These are phyloP conservation scores for Cynara cardunculus DNA, from an alignment of 129 eudicot species.

Conservation along the genomic window DNA sequence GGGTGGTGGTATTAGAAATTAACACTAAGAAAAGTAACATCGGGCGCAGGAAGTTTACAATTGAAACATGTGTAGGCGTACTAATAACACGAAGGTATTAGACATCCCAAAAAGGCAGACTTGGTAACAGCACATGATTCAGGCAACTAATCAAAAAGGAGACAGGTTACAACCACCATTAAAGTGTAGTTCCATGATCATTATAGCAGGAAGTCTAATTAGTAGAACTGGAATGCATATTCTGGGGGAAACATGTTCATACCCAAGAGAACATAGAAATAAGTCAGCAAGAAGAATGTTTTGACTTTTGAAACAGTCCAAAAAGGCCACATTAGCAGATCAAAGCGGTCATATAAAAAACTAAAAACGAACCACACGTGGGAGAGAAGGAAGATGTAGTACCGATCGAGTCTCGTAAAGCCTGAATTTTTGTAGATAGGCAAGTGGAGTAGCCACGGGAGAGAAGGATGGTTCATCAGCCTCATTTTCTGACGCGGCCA, in stretches of 20 bases:
- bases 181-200: background rate
- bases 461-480: conserved; percentile 10
- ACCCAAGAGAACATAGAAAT: background rate
- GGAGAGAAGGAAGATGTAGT: background rate
- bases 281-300: background rate
- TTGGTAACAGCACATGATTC: background rate
- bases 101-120: background rate
- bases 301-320: background rate
- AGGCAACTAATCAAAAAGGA: background rate
- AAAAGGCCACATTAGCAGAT: background rate
- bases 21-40: background rate
- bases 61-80: background rate
- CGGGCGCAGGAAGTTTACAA: background rate
- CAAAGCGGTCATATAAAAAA: background rate
- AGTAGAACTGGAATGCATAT: background rate
- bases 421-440: conserved; percentile 59
- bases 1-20: background rate
- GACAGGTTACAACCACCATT: background rate
- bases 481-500: background rate
- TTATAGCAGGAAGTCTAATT: background rate
- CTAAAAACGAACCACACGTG: background rate
- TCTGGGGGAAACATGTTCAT: background rate
- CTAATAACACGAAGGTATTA: background rate
- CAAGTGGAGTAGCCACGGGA: conserved; percentile 20
- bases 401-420: conserved; percentile 83